A percentile compares a stretch with the other conserved stretches of the same genome.
Conservation (phyloP, 2,329 filamentous ascomycete species). For the Thermothelomyces thermophilus region DNA sequence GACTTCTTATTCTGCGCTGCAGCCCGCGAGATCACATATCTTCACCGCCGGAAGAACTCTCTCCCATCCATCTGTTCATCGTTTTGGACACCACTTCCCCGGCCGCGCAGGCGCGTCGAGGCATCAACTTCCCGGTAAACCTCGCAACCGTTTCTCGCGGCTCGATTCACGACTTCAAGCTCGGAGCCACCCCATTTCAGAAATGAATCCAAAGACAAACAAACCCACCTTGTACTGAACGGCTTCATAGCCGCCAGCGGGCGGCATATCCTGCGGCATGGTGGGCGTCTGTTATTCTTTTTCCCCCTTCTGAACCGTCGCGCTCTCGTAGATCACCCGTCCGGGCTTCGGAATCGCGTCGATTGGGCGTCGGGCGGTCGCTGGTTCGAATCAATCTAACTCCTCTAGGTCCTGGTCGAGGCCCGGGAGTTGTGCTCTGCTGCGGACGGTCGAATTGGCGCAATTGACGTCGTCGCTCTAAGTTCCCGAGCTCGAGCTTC, state of each 20-base stretch:
- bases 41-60: too few relatives aligned
- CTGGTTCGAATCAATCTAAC: too few relatives aligned
- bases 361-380: background rate
- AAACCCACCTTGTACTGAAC: slow-evolving; percentile 85
- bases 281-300: slow-evolving; percentile 33
- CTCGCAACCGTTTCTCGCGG: too few relatives aligned
- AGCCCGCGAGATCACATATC: too few relatives aligned
- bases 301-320: background rate
- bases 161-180: too few relatives aligned
- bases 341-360: background rate
- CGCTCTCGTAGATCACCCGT: background rate
- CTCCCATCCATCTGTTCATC: too few relatives aligned
- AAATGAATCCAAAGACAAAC: background rate
- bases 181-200: background rate
- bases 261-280: slow-evolving; percentile 98
- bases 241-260: slow-evolving; percentile 85
- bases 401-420: background rate
- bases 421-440: background rate
- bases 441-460: background rate
- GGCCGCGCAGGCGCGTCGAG: too few relatives aligned
- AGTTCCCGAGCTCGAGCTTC: background rate
- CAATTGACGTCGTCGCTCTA: background rate
- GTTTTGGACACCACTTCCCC: background rate
- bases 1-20: too few relatives aligned
- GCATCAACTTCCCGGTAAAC: too few relatives aligned